phyloP scores from a whole-genome alignment of 2,329 filamentous ascomycete genomes.

The Chalara sp. region DNA sequence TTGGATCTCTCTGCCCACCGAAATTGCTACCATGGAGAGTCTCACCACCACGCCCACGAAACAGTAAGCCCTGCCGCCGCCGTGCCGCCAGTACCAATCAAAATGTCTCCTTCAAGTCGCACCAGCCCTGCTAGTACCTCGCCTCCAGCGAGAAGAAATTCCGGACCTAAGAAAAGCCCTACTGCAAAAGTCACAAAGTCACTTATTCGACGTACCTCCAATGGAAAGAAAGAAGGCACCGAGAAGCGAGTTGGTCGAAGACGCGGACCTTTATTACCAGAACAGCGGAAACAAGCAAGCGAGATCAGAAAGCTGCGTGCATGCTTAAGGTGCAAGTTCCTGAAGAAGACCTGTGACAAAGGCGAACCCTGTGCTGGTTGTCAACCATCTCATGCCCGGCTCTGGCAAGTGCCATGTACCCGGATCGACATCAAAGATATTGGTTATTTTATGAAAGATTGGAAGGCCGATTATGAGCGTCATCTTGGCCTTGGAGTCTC shows the following conservation, averaged over 20 bases:
- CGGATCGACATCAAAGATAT: slow-evolving; percentile 99
- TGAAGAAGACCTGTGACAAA: slow-evolving; percentile 99
- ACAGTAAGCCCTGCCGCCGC: slow-evolving; percentile 62
- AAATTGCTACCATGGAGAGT: slow-evolving; percentile 54
- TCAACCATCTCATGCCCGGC: slow-evolving; percentile 86
- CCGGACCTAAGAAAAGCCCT: slow-evolving; percentile 58
- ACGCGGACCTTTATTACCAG: slow-evolving; percentile 81
- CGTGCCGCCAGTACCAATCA: slow-evolving; percentile 64
- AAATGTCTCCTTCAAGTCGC: slow-evolving; percentile 51
- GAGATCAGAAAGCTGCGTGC: slow-evolving; percentile 94
- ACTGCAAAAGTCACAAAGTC: slow-evolving; percentile 72
- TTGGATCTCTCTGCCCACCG: slow-evolving; percentile 53
- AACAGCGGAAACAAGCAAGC: slow-evolving; percentile 92
- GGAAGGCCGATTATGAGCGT: slow-evolving; percentile 93
- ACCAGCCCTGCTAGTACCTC: slow-evolving; percentile 55
- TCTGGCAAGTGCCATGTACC: slow-evolving; percentile 97
- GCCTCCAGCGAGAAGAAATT: slow-evolving; percentile 59
- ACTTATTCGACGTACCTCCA: slow-evolving; percentile 70
- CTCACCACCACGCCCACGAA: slow-evolving; percentile 41
- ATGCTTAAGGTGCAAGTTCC: slow-evolving; percentile 92
- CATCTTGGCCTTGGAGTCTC: slow-evolving; percentile 83
- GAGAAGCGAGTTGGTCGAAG: slow-evolving; percentile 86
- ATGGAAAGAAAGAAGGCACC: slow-evolving; percentile 68
- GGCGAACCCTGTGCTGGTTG: slow-evolving; percentile 93
- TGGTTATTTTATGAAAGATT: slow-evolving; percentile 98